Base-by-base conservation (phyloP, 208 protist species). In the Cochliopodium minus region DNA sequence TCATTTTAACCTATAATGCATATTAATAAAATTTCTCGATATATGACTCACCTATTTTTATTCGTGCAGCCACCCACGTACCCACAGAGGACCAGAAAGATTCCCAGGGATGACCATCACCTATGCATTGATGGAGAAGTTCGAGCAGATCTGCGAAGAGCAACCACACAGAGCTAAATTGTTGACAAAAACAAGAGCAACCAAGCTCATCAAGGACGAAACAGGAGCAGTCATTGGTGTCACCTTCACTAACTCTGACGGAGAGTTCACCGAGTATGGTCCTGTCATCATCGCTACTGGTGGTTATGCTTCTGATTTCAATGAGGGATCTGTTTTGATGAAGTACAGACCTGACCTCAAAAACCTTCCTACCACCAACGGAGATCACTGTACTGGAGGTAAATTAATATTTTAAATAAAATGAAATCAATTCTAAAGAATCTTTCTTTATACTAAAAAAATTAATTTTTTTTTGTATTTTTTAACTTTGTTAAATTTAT, bases 311-410 rank as follows among this genome's bases (percentile, higher is more conserved):
- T 32, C 59, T 39, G 62, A 74, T 59, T 47, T 62, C 23, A 59
- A 64, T 0, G 55, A 72, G 40, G 58, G 47, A 26, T 76, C 74
- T 0, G 56, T 88, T 33, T 57, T 91, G 7, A 46, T 50, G 10
- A 57, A 76, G 28, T 79, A 80, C 38, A 53, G 58, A 13, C 82
- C 82, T 38, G 45, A 85, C 15, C 51, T 85, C 22, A 61, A 65
- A 4, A 47, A 62, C 10, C 75, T 88, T 23, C 59, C 82, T 1
- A 89, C 83, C 3, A 91, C 85, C 11, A 91, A 91, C 70, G 82
- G 78, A 54, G 70, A 58, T 55, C 71, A 79, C 53, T 62, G 69
- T 43, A 82, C 77, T 36, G 80, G 78, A 34, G n/a, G n/a, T n/a
- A n/a, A n/a, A n/a, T n/a, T n/a, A n/a, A n/a, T n/a, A n/a, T n/a